phyloP scores from a whole-genome alignment of 371 early-diverging fungal species.

The Mucor irregularis region DNA sequence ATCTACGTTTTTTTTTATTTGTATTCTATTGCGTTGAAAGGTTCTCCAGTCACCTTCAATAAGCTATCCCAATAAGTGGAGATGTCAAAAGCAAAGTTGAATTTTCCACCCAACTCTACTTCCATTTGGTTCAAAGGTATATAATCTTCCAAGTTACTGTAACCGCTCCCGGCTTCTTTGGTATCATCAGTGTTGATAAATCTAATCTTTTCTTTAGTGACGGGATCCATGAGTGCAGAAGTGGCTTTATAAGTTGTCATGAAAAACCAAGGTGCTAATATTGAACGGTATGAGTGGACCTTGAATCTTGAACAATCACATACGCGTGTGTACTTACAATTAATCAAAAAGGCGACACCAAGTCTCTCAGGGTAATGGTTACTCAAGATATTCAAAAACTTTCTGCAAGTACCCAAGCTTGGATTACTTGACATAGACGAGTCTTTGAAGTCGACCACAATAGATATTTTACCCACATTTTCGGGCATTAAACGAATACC shows the following conservation, averaged over 20 bases:
- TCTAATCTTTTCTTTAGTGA: conserved; percentile 78
- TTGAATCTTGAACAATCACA: background rate
- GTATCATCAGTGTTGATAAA: conserved; percentile 66
- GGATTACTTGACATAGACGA: conserved; percentile 62
- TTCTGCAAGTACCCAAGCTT: conserved; percentile 62
- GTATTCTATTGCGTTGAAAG: conserved; percentile 34
- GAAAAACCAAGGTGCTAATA: conserved; percentile 78
- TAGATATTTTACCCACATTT: conserved; percentile 59
- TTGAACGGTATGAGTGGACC: background rate
- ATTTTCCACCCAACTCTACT: conserved; percentile 52
- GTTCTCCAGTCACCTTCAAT: conserved; percentile 22
- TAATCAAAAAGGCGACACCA: conserved; percentile 56
- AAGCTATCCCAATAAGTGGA: conserved; percentile 54
- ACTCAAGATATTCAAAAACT: conserved; percentile 68
- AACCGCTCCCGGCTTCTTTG: conserved; percentile 16
- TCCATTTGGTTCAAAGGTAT: conserved; percentile 55
- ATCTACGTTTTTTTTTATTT: conserved; percentile 7
- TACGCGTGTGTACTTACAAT: conserved; percentile 34
- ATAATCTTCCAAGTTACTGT: conserved; percentile 42
- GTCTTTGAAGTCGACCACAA: conserved; percentile 76
- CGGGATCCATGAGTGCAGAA: conserved; percentile 85
- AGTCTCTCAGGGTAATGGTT: conserved; percentile 85
- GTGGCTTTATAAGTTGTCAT: conserved; percentile 71
- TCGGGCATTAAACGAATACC: conserved; percentile 72
- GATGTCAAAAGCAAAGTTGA: conserved; percentile 53